Evolutionary conservation across 2,329 filamentous ascomycete species (phyloP).

Genomic region (Diatrype stigma): DNA sequence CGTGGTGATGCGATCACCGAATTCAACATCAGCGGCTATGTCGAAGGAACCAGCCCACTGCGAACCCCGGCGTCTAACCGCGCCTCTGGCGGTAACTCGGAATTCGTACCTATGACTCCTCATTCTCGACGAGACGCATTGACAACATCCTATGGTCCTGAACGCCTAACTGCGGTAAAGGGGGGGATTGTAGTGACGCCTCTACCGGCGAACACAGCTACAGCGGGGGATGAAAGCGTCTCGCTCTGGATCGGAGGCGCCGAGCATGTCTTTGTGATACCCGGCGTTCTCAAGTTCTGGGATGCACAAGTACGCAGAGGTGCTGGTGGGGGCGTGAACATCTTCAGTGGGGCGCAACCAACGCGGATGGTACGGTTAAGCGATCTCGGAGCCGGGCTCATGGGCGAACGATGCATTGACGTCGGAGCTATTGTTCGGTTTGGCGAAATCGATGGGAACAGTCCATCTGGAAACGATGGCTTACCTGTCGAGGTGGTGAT

Average conservation of each 20-base stretch:
- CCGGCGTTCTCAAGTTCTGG: conserved; percentile 54
- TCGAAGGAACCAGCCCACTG: conserved; percentile 56
- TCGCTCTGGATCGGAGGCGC: conserved; percentile 53
- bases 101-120: conserved; percentile 62
- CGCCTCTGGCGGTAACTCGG: conserved; percentile 33
- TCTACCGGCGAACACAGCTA: conserved; percentile 39
- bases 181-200: conserved; percentile 50
- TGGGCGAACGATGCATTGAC: conserved; percentile 54
- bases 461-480: conserved; percentile 26
- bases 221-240: conserved; percentile 48
- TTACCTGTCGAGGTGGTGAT: conserved; percentile 51
- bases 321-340: conserved; percentile 46
- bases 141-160: conserved; percentile 41
- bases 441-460: conserved; percentile 19
- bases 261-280: conserved; percentile 55
- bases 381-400: conserved; percentile 48
- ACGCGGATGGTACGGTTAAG: conserved; percentile 52
- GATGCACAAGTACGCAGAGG: conserved; percentile 53
- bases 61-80: conserved; percentile 39
- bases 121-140: conserved; percentile 54
- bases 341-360: conserved; percentile 53
- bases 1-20: conserved; percentile 54
- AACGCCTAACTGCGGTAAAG: conserved; percentile 47
- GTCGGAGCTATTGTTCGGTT: conserved; percentile 42
- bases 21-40: conserved; percentile 55